These are phyloP conservation scores for Mallotus repandus DNA, from an alignment of 441 rosid species.

Conservation along the genomic window DNA sequence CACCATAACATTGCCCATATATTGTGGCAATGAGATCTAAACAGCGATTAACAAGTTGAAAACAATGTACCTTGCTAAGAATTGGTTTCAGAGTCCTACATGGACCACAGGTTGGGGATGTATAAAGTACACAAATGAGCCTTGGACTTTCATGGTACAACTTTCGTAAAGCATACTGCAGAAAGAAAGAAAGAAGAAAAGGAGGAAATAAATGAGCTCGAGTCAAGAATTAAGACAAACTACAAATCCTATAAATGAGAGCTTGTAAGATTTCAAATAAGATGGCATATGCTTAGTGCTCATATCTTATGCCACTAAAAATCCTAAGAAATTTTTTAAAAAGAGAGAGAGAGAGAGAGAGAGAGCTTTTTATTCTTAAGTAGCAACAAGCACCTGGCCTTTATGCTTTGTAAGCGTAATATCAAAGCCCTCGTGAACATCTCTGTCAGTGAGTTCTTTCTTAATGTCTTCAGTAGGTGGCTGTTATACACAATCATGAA, in stretches of 20 bases:
- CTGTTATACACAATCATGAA: slow-evolving; percentile 41
- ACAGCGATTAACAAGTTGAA: neutral
- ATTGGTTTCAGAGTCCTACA: slow-evolving; percentile 97
- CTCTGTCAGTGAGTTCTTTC: slow-evolving; percentile 82
- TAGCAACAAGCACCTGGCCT: slow-evolving; percentile 67
- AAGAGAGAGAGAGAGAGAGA: neutral
- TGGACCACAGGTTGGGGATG: slow-evolving; percentile 96
- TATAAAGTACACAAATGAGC: slow-evolving; percentile 80
- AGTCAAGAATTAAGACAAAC: slow-evolving; percentile 6
- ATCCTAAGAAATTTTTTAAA: neutral
- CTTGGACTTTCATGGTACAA: slow-evolving; percentile 95
- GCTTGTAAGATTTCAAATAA: slow-evolving; percentile 5
- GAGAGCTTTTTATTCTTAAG: slow-evolving; percentile 2
- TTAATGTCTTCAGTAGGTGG: slow-evolving; percentile 81
- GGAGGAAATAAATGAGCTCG: slow-evolving; percentile 1
- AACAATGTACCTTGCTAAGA: slow-evolving; percentile 68
- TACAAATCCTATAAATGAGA: neutral
- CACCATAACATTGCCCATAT: neutral
- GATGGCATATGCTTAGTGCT: slow-evolving; percentile 10
- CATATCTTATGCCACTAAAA: neutral
- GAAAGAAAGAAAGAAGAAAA: slow-evolving; percentile 17
- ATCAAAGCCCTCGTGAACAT: slow-evolving; percentile 86
- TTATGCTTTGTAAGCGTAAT: slow-evolving; percentile 68
- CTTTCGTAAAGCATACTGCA: slow-evolving; percentile 89
- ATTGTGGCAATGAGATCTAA: neutral